Evolutionary conservation across 129 eudicot species (phyloP).

Genomic region (Flaveria brownii): DNA sequence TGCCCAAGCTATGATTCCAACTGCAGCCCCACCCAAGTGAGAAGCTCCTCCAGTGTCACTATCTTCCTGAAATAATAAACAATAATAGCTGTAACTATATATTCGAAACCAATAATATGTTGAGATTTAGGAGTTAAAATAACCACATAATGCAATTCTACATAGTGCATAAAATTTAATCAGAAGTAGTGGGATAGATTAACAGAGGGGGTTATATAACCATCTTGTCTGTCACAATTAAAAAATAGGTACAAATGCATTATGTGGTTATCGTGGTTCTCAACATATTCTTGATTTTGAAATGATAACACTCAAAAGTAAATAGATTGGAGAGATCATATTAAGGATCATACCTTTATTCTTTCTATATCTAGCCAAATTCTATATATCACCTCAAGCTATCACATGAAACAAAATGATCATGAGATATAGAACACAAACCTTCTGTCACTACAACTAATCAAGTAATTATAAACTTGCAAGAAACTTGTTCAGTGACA

Average conservation of each 20-base stretch:
- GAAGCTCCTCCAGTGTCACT: not conserved
- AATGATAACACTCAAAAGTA: too few species aligned
- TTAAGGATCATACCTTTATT: conserved; percentile 52
- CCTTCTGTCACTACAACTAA: not conserved
- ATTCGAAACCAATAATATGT: too few species aligned
- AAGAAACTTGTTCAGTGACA: too few species aligned
- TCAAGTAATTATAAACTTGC: not conserved
- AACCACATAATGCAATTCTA: too few species aligned
- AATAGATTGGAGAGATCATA: not conserved
- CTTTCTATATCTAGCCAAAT: conserved; percentile 61
- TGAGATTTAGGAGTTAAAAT: too few species aligned
- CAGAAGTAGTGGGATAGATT: too few species aligned
- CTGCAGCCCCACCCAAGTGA: conserved; percentile 21
- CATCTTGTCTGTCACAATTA: too few species aligned
- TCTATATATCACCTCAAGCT: conserved; percentile 59
- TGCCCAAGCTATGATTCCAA: conserved; percentile 15
- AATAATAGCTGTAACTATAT: too few species aligned
- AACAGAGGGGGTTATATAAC: too few species aligned
- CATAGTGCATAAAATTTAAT: too few species aligned
- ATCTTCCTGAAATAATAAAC: not conserved
- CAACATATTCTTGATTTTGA: not conserved
- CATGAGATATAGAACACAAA: not conserved
- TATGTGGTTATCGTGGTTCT: not conserved
- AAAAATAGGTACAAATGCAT: not conserved
- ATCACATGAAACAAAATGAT: conserved; percentile 17